These are phyloP conservation scores for Erodium moschatum DNA, from an alignment of 441 rosid species.

Conservation along the genomic window DNA sequence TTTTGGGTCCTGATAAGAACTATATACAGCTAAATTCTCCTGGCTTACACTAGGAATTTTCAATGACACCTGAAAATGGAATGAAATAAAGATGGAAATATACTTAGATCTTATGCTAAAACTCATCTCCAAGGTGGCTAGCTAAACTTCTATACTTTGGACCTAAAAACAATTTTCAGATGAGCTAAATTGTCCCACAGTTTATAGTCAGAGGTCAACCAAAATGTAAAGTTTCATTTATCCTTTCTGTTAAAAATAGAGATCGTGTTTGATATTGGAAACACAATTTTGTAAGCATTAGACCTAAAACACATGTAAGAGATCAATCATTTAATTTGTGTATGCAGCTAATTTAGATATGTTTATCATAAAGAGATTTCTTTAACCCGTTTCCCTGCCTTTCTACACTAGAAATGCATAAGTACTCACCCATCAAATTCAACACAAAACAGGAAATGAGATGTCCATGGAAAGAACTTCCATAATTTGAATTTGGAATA, in stretches of 20 bases:
- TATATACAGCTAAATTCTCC: neutral
- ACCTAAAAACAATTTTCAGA: neutral
- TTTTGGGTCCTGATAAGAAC: neutral
- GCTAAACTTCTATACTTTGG: neutral
- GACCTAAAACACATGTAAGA: neutral
- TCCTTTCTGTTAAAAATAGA: neutral
- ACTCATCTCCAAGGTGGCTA: neutral
- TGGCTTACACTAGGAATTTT: neutral
- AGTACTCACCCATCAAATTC: neutral
- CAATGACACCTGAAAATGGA: neutral
- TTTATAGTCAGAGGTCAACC: neutral
- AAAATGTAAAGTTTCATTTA: neutral
- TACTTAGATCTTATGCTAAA: neutral
- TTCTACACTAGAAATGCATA: neutral
- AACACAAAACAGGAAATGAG: constrained; percentile 4
- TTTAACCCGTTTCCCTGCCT: neutral
- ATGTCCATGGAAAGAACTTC: neutral
- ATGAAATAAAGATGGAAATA: neutral
- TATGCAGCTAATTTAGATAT: neutral
- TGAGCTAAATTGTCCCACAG: neutral
- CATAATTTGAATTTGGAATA: neutral
- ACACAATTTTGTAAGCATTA: neutral
- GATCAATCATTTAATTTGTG: neutral
- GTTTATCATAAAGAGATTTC: neutral
- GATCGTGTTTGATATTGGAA: neutral